Conservation (phyloP, 768 basidiomycete genomes). For the Boletellus emodensis region DNA sequence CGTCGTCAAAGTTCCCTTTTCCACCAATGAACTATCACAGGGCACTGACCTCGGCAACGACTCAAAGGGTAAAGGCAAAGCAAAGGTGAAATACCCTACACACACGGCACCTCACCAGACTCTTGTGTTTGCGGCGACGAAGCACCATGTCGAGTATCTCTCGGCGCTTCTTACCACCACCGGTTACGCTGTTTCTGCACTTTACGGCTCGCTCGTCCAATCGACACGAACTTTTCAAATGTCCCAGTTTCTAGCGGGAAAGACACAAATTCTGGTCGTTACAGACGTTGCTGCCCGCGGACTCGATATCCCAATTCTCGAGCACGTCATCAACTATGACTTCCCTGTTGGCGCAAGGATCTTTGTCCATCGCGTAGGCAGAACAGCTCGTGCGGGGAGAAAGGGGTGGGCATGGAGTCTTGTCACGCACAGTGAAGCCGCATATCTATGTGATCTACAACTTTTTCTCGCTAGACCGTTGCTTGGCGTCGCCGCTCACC, state of each 20-base stretch:
- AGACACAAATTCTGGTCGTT: conserved; percentile 84
- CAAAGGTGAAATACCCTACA: conserved; percentile 40
- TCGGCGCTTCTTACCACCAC: conserved; percentile 69
- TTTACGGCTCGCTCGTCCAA: conserved; percentile 95
- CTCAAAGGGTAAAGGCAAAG: conserved; percentile 52
- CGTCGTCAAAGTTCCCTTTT: conserved; percentile 77
- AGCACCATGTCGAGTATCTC: conserved; percentile 98
- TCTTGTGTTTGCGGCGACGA: conserved; percentile 92
- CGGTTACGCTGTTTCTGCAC: conserved; percentile 88
- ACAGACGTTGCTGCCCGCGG: conserved; percentile 98
- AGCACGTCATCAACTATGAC: conserved; percentile 97
- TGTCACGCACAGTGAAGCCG: conserved; percentile 79
- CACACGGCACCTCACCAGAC: conserved; percentile 83
- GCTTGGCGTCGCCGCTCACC: conserved; percentile 38
- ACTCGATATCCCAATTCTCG: conserved; percentile 94
- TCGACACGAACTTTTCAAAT: conserved; percentile 84
- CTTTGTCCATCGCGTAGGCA: conserved; percentile 95
- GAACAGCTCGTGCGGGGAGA: conserved; percentile 92
- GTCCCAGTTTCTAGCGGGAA: conserved; percentile 80
- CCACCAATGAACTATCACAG: conserved; percentile 26
- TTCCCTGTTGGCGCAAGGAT: conserved; percentile 92
- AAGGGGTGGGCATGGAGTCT: conserved; percentile 98
- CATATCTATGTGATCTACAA: conserved; percentile 88
- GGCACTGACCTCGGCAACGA: conserved; percentile 25
- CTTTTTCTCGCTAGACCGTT: conserved; percentile 85